phyloP scores from a whole-genome alignment of 2,329 filamentous ascomycete genomes.

The Claviceps sp. region DNA sequence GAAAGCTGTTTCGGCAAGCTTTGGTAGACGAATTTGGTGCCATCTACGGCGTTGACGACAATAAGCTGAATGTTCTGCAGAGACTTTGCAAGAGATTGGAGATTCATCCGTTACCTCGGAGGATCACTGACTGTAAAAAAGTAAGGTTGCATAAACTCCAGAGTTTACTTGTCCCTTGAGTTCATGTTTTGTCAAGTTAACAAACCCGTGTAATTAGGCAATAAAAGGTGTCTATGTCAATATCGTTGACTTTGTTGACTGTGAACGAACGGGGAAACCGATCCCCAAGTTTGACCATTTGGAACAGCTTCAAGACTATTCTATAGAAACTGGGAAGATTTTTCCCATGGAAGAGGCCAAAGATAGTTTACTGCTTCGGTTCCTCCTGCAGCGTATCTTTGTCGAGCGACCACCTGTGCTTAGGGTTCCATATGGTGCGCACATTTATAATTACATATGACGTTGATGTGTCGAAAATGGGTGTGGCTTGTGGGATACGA shows the following conservation, averaged over 20 bases:
- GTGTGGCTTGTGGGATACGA: too few relatives aligned
- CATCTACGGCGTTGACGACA: background rate
- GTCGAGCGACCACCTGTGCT: too few relatives aligned
- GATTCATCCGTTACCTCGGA: background rate
- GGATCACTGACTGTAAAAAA: background rate
- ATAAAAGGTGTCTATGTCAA: background rate
- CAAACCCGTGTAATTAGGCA: background rate
- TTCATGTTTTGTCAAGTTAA: background rate
- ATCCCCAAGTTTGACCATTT: background rate
- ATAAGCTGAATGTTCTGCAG: conserved; percentile 1
- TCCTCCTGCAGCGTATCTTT: background rate
- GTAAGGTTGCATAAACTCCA: background rate
- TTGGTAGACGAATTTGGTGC: background rate
- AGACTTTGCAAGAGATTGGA: conserved; percentile 1
- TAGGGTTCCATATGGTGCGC: too few relatives aligned
- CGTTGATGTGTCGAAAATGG: too few relatives aligned
- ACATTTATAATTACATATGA: too few relatives aligned
- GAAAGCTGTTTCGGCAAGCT: background rate
- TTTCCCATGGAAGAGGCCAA: background rate
- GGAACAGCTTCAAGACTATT: background rate
- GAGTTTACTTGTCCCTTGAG: too few relatives aligned
- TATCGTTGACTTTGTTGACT: conserved; percentile 4
- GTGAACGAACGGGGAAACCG: background rate
- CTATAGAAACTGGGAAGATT: background rate
- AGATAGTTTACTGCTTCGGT: background rate